A percentile compares a stretch with the other conserved stretches of the same genome.
Conservation (phyloP, 805 yeast species). For the Kluyveromyces dobzhanskii region DNA sequence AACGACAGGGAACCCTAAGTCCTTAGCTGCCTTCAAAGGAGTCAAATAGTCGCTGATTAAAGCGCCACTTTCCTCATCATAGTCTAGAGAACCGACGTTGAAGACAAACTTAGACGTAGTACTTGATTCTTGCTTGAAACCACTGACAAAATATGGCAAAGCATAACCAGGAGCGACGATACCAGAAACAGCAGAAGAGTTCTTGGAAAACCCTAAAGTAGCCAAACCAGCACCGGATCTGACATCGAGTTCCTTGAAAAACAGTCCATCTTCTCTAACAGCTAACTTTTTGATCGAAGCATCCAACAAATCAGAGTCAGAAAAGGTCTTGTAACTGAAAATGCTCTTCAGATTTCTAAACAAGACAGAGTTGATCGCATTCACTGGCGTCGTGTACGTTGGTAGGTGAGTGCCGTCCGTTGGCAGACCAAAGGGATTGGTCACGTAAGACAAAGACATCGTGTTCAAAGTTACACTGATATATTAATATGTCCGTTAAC, state of each 20-base stretch:
- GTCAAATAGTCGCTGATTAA: slow-evolving; percentile 57
- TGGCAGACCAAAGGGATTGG: slow-evolving; percentile 55
- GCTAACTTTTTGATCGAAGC: slow-evolving; percentile 55
- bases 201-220: slow-evolving; percentile 54
- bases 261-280: slow-evolving; percentile 8
- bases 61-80: slow-evolving; percentile 42
- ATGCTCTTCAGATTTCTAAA: slow-evolving; percentile 44
- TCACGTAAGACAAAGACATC: slow-evolving; percentile 21
- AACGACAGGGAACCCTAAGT: slow-evolving; percentile 57
- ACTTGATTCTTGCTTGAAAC: slow-evolving; percentile 33
- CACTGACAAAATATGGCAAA: slow-evolving; percentile 58
- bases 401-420: slow-evolving; percentile 46
- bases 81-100: slow-evolving; percentile 71
- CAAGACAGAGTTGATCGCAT: slow-evolving; percentile 46
- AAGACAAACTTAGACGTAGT: slow-evolving; percentile 50
- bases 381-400: slow-evolving; percentile 45
- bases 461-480: too few species aligned
- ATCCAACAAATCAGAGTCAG: slow-evolving; percentile 54
- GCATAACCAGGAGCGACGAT: slow-evolving; percentile 58
- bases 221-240: slow-evolving; percentile 80
- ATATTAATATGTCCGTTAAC: too few species aligned
- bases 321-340: slow-evolving; percentile 63
- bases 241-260: slow-evolving; percentile 44
- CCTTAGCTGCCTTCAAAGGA: slow-evolving; percentile 53
- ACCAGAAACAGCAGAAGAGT: slow-evolving; percentile 31